Conservation (phyloP, 164 flowering plant genomes). For the Dillenia turbinata region DNA sequence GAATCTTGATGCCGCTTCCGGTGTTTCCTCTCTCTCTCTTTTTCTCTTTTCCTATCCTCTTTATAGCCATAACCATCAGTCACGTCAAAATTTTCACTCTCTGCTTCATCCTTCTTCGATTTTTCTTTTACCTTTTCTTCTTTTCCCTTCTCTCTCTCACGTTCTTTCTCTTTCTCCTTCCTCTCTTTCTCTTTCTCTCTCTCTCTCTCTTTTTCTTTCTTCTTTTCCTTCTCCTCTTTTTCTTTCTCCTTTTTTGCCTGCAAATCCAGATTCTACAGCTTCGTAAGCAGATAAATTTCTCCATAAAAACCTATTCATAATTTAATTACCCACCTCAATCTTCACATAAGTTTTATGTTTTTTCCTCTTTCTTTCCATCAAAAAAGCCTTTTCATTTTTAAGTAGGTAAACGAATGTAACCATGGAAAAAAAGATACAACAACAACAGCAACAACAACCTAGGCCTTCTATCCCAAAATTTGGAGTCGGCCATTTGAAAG, state of each 20-base stretch:
- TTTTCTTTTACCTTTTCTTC: conserved; percentile 72
- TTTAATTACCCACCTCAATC: too few species aligned
- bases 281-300: too few species aligned
- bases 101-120: conserved; percentile 66
- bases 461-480: too few species aligned
- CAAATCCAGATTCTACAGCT: conserved; percentile 4
- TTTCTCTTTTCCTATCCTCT: conserved; percentile 71
- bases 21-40: conserved; percentile 69
- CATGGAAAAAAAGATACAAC: too few species aligned
- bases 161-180: conserved; percentile 68
- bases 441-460: too few species aligned
- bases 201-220: conserved; percentile 38
- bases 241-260: conserved; percentile 88
- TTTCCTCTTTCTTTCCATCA: too few species aligned
- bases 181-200: conserved; percentile 34
- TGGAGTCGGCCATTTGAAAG: too few species aligned
- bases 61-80: conserved; percentile 42
- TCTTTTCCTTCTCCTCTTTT: conserved; percentile 43
- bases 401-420: too few species aligned
- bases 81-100: conserved; percentile 54
- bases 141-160: conserved; percentile 65
- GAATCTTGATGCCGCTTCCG: conserved; percentile 65
- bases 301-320: too few species aligned
- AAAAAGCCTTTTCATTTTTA: too few species aligned
- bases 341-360: too few species aligned